phyloP scores from a whole-genome alignment of 2,329 filamentous ascomycete species.

The Dactylellina sp. region DNA sequence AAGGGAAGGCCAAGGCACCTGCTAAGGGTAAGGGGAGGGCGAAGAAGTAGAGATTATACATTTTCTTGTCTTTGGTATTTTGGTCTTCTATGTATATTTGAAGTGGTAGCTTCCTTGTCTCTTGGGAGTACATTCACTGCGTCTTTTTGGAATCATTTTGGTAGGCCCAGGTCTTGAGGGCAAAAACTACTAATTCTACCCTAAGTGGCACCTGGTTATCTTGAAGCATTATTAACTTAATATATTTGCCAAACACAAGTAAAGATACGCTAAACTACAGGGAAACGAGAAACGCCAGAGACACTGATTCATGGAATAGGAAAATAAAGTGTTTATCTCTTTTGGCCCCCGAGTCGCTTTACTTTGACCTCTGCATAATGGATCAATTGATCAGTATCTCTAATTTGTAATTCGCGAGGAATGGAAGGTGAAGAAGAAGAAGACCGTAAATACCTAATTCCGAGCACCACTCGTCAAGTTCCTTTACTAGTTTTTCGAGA shows the following conservation, averaged over 20 bases:
- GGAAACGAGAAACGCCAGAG: background rate
- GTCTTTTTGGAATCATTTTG: no score
- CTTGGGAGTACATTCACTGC: no score
- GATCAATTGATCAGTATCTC: background rate
- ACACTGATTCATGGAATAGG: constrained; percentile 7
- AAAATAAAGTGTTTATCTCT: constrained; percentile 5
- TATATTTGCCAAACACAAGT: no score
- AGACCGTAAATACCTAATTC: constrained; percentile 59
- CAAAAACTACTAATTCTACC: no score
- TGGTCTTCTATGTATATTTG: constrained; percentile 3
- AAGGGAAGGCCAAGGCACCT: constrained; percentile 42
- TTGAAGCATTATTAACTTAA: no score
- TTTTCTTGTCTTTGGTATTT: background rate
- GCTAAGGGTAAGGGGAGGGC: constrained; percentile 38
- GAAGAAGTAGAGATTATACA: constrained; percentile 38
- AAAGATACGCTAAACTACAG: constrained; percentile 11
- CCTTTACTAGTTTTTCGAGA: constrained; percentile 60
- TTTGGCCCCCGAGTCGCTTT: constrained; percentile 43
- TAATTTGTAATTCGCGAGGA: background rate
- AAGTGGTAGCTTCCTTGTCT: constrained; percentile 1
- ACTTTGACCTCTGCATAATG: constrained; percentile 50
- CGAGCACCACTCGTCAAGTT: constrained; percentile 61
- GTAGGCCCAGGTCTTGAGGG: no score
- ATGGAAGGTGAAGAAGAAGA: background rate
- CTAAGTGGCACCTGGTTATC: no score